phyloP scores from a whole-genome alignment of 2,329 filamentous ascomycete species.

The Aspergillus pseudotamarii region DNA sequence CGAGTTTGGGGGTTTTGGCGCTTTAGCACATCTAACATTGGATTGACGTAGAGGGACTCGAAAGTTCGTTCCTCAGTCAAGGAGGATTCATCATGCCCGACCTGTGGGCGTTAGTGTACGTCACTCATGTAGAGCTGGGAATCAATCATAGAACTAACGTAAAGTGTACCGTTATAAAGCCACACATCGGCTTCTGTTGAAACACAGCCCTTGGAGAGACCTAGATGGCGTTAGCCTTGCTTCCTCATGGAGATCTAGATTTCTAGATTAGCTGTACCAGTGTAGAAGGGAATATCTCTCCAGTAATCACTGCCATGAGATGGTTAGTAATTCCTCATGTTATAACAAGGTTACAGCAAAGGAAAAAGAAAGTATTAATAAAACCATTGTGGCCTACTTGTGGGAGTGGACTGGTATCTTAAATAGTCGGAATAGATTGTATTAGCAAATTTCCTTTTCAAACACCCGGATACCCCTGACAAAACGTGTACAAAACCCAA shows the following conservation, averaged over 20 bases:
- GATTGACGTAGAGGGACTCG: conserved; percentile 61
- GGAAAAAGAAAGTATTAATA: neutral
- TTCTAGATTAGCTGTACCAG: conserved; percentile 34
- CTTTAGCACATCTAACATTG: conserved; percentile 58
- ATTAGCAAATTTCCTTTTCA: neutral
- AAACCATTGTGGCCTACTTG: conserved; percentile 32
- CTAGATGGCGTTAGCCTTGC: conserved; percentile 28
- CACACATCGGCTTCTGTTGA: conserved; percentile 65
- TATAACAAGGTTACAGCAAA: neutral
- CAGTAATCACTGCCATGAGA: conserved; percentile 57
- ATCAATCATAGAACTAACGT: conserved; percentile 41
- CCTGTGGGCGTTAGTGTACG: conserved; percentile 35
- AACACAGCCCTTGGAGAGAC: conserved; percentile 59
- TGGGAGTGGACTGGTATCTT: conserved; percentile 47
- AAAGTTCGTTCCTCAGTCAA: conserved; percentile 58
- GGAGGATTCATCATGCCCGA: conserved; percentile 59
- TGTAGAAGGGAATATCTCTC: conserved; percentile 50
- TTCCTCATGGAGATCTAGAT: neutral
- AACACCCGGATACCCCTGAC: neutral
- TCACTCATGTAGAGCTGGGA: neutral
- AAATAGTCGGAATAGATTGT: too few relatives aligned
- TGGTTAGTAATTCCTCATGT: conserved; percentile 4
- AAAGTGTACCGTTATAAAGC: conserved; percentile 58
- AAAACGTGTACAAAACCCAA: too few relatives aligned
- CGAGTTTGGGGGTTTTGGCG: conserved; percentile 58